Evolutionary conservation across 805 yeast genomes (phyloP).

Genomic region (Candida awuae): DNA sequence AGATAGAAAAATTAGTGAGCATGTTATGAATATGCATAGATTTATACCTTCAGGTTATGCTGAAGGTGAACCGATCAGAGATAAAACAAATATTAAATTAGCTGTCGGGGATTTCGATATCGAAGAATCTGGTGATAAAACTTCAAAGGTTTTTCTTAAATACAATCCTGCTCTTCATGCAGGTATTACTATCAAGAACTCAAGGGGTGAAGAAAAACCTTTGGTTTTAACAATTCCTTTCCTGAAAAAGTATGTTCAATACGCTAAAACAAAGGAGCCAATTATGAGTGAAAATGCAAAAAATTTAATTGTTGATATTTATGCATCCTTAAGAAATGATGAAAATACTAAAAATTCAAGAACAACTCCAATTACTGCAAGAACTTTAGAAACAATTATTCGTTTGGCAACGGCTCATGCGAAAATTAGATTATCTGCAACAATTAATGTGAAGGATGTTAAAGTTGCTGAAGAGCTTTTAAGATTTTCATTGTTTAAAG

Average conservation of each 20-base stretch:
- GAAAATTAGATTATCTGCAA: constrained; percentile 76
- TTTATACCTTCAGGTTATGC: constrained; percentile 78
- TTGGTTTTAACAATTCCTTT: constrained; percentile 67
- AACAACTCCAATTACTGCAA: constrained; percentile 95
- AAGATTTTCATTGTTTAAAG: constrained; percentile 80
- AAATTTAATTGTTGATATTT: constrained; percentile 70
- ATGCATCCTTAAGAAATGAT: constrained; percentile 76
- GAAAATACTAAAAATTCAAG: constrained; percentile 51
- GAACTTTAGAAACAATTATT: constrained; percentile 92
- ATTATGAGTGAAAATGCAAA: constrained; percentile 70
- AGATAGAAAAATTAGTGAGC: constrained; percentile 87
- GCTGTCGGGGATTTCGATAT: constrained; percentile 68
- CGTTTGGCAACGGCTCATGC: constrained; percentile 97
- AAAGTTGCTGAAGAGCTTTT: constrained; percentile 76
- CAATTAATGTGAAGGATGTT: constrained; percentile 73
- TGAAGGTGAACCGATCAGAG: constrained; percentile 92
- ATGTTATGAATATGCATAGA: constrained; percentile 89
- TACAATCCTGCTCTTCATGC: constrained; percentile 68
- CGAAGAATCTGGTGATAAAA: constrained; percentile 36
- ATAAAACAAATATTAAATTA: constrained; percentile 56
- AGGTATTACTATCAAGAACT: constrained; percentile 20
- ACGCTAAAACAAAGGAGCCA: constrained; percentile 87
- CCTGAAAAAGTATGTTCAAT: constrained; percentile 85
- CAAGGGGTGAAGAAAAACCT: constrained; percentile 23
- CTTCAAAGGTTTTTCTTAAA: constrained; percentile 71